Evolutionary conservation across 192 early-diverging fungal genomes (phyloP), one percentile per base, ranked within the genome.

Genomic region (Spizellomyces sp.): DNA sequence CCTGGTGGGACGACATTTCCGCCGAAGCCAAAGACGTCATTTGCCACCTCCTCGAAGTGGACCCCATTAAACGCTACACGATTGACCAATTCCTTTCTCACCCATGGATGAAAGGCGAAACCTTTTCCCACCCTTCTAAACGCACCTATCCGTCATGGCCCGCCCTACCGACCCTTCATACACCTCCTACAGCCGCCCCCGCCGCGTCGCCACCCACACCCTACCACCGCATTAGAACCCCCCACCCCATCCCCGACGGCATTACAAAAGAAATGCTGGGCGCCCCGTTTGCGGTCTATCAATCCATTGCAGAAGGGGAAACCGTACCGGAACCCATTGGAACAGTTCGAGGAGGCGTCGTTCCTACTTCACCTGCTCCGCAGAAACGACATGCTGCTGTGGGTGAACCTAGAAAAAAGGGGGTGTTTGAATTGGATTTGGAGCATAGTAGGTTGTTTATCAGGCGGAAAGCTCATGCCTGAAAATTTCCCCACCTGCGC

Each of bases 1-100:
- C 92, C 45, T 94, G 94, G 92, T 98, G 96, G 96, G 92, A 94
- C 79, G 74, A 87, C n/a, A 91, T 98, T 41, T 90, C 90, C 17
- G 70, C 45, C 43, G 68, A 75, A 62, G 90, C 87, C n/a, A 71
- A 83, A 52, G 75, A 86, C 19, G 60, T 85, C 6, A 67, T 88
- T 8, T 52, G 52, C 12, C 55, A 65, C 27, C 48, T 88, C 60
- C 60, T 86, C 71, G 74, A 74, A 45, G 79, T 83, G 42, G 74
- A 87, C 63, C 74, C 84, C 36, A 64, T 63, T 9, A 58, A 77
- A 52, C 64, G 83, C 46, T 70, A 82, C 43, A 70, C 73, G 5
- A 70, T 75, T 22, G 22, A 14, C 4, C 64, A 80, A 47, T 77
- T 82, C 62, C 58, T 77, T 17, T 21, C 45, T 14, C 58, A 77